Evolutionary conservation across 1,284 basidiomycete species (phyloP), one percentile per base, ranked within the genome.

Genomic region (Caloboletus firmus): DNA sequence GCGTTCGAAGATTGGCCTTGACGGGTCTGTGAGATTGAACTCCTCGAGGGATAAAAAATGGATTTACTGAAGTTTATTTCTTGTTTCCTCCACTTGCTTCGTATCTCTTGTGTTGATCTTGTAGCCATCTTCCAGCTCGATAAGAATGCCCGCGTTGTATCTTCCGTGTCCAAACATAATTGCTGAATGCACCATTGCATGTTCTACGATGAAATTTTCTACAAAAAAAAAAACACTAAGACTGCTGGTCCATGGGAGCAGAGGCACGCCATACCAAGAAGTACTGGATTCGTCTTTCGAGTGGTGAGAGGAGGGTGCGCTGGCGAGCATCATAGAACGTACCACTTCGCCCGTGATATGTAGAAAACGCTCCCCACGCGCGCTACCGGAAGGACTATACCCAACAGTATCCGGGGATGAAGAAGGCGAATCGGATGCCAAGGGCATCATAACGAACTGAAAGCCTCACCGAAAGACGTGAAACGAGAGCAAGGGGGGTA

Each of bases 111-210:
- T 60, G 51, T 74, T 69, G 24, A 74, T 63, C 20, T 55, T 57
- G 43, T 52, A 59, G 8, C 39, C 49, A 4, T 60, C 54, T 37
- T 51, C 50, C 0, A 75, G 72, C 30, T 76, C 64, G 24, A 78
- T 65, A 17, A 76, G 60, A 26, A 76, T 53, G 3, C 76, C 75
- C 18, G 68, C 69, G 34, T 73, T 69, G 49, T 71, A 70, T 40
- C 70, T 63, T 35, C 68, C 74, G 3, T 74, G 66, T 12, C 77
- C 77, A 56, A 77, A 78, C 55, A 78, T 69, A 30, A 76, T 50
- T 24, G 62, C 55, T 10, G 51, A 49, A 35, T 51, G 51, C 2
- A 52, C 52, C 47, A 59, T 52, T 0, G 61, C 45, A 28, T 62
- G 51, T 43, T 64, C 61, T 10, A 45, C 42, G 17, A 64, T 41